A percentile compares a stretch with the other conserved stretches of the same genome.
Conservation (phyloP, 768 basidiomycete genomes). For the Mycena kentingensis region DNA sequence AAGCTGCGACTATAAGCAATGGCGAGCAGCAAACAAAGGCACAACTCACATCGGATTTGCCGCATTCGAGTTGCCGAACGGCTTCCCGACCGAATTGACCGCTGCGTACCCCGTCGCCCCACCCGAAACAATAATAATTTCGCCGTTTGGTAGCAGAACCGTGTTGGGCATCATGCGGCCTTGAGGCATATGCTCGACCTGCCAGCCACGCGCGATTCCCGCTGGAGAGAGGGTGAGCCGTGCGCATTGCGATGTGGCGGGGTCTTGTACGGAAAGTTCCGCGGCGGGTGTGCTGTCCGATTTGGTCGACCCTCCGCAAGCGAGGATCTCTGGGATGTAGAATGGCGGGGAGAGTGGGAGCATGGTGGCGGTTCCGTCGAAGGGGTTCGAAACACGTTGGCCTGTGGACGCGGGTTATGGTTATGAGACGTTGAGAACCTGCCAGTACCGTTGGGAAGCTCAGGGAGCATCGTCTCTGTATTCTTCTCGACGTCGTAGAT, state of each 20-base stretch:
- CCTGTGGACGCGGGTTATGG: too few species aligned
- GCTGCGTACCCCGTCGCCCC: constrained; percentile 36
- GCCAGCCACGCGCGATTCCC: constrained; percentile 40
- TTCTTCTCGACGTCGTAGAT: constrained; percentile 38
- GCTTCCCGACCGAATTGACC: constrained; percentile 27
- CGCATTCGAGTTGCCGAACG: constrained; percentile 48
- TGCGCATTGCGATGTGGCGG: constrained; percentile 38
- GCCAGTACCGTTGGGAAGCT: constrained; percentile 17
- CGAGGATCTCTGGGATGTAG: constrained; percentile 39
- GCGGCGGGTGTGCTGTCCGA: constrained; percentile 36
- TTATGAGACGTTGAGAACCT: too few species aligned
- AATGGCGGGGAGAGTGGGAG: constrained; percentile 29
- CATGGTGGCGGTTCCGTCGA: constrained; percentile 55
- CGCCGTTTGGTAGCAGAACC: constrained; percentile 55
- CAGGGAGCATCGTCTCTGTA: constrained; percentile 36
- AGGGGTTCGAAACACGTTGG: constrained; percentile 38
- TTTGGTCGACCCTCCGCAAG: constrained; percentile 32
- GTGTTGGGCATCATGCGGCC: constrained; percentile 61
- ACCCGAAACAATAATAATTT: constrained; percentile 54
- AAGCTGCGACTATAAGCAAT: constrained; percentile 19
- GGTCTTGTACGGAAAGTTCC: constrained; percentile 57
- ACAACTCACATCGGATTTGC: constrained; percentile 42
- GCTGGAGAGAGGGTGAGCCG: constrained; percentile 57
- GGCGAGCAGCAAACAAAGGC: constrained; percentile 20
- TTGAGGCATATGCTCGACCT: constrained; percentile 51